Evolutionary conservation across 805 yeast species (phyloP).

Genomic region (Tetrapisispora fleetii): DNA sequence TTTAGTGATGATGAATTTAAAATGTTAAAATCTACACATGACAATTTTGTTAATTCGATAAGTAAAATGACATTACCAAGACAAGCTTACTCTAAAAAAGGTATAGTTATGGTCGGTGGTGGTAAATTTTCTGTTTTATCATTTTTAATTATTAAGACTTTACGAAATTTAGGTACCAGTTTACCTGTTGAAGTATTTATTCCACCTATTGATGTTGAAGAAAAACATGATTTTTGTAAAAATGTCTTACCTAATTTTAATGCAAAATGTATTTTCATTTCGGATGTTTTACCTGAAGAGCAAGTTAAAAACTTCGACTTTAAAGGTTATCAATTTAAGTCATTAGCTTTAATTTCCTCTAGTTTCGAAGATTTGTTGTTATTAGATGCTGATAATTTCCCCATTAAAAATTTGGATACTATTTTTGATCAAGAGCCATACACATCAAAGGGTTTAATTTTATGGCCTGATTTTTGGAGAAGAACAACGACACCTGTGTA

Average conservation of each 20-base stretch:
- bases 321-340: slow-evolving; percentile 59
- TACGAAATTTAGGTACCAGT: slow-evolving; percentile 47
- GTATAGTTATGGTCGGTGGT: slow-evolving; percentile 63
- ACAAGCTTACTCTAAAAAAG: slow-evolving; percentile 31
- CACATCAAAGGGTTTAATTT: slow-evolving; percentile 38
- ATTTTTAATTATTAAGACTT: slow-evolving; percentile 49
- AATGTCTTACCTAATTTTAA: slow-evolving; percentile 46
- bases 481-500: slow-evolving; percentile 70
- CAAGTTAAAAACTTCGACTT: slow-evolving; percentile 36
- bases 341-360: slow-evolving; percentile 62
- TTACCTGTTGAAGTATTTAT: slow-evolving; percentile 72
- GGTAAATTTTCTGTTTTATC: slow-evolving; percentile 69
- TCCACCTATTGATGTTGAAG: slow-evolving; percentile 57
- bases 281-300: slow-evolving; percentile 42
- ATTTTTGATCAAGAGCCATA: slow-evolving; percentile 55
- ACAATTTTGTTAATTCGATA: slow-evolving; percentile 11
- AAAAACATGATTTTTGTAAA: slow-evolving; percentile 50
- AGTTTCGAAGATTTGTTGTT: slow-evolving; percentile 64
- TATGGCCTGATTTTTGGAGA: slow-evolving; percentile 90
- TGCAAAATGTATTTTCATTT: slow-evolving; percentile 51
- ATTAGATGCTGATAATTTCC: slow-evolving; percentile 70
- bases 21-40: slow-evolving; percentile 15
- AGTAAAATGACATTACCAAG: slow-evolving; percentile 13
- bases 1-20: slow-evolving; percentile 11
- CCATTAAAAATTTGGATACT: slow-evolving; percentile 52